Base-by-base conservation (phyloP, 2,329 filamentous ascomycete species). In the Pseudogymnoascus sp. region DNA sequence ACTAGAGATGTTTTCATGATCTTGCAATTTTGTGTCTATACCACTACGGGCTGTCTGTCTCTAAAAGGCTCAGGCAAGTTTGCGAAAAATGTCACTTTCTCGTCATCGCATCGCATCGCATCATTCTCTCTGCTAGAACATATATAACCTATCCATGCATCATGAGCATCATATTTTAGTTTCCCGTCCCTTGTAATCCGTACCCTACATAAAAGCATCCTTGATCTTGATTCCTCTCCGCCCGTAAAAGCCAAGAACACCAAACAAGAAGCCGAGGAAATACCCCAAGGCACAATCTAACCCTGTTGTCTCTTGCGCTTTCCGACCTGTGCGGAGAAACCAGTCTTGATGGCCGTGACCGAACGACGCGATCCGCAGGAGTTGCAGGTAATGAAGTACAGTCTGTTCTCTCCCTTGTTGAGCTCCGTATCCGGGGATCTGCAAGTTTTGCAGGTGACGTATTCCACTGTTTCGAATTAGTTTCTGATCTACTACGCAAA, bases 281-380 rank as follows among this genome's bases (percentile, higher is more conserved):
- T 19, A 61, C 39, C 39, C 30, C 23, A 58, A 41, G 62, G 22
- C 39, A 60, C 23, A 60, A 63, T 70, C 83, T 92, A 95, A 77
- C 83, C 89, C 77, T 91, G 85, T 81, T 92, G 89, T 85, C 95
- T 95, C 84, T 87, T 94, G 84, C 94, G 89, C 89, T 97, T 97
- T 77, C 94, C 94, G 77, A 99, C 90, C 80, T 97, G 94, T 77
- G 94, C 94, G 73, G 92, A 95, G 92, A 99, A 99, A 92, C 94
- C 94, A 66, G 92, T 96, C 88, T 99, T 99, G 89, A 99, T 99
- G 69, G 94, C 92, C 65, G 91, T 91, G 75, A 97, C 93, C 73
- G 87, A 92, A 75, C 92, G 89, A 78, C 93, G 83, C 60, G 86
- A 90, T 67, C 88, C 87, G 72, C 89, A 91, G 64, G 87, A 89